Evolutionary conservation across 2,329 filamentous ascomycete species (phyloP), one percentile per base, ranked within the genome.

Genomic region (Aspergillus piperis): DNA sequence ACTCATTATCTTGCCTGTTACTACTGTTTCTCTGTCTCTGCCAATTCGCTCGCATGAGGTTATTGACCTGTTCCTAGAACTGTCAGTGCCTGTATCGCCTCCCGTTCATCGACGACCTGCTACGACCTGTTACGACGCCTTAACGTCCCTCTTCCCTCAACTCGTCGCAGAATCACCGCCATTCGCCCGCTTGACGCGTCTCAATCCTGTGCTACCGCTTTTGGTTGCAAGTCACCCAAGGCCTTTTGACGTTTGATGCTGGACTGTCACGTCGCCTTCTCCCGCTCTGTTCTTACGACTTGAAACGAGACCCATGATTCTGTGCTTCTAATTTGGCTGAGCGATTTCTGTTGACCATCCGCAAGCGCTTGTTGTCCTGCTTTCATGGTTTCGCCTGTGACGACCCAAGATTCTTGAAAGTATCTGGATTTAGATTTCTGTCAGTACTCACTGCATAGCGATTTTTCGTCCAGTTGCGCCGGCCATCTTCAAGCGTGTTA

Each of bases 281-380:
- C 59, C 64, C 62, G 53, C 63, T 66, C 61, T 64, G 54, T 68
- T 67, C 72, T 78, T 72, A 79, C 74, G 77, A 79, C 71, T 67
- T 74, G 75, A 75, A 72, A 79, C 75, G 77, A 78, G 69, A 70
- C 71, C 74, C 71, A 79, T 75, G 76, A 70, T 66, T 64, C 55
- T 63, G 66, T 68, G 62, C 66, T 69, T 75, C 63, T 71, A 60
- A 65, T 65, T 66, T 66, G 66, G 63, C 70, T 66, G 61, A 67
- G 66, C 67, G 64, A 63, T 59, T 64, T 62, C 56, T 64, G 59
- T 65, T 67, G 56, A 63, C 62, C 62, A 64, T 65, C 54, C 59
- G 59, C 63, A 58, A 64, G 62, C 63, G 55, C 59, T 61, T 52
- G 60, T 59, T 61, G 52, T 47, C 59, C 44, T 49, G 39, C 54